Evolutionary conservation across 805 yeast species (phyloP), one percentile per base, ranked within the genome.

Genomic region (Saccharomycopsis lassenensis): DNA sequence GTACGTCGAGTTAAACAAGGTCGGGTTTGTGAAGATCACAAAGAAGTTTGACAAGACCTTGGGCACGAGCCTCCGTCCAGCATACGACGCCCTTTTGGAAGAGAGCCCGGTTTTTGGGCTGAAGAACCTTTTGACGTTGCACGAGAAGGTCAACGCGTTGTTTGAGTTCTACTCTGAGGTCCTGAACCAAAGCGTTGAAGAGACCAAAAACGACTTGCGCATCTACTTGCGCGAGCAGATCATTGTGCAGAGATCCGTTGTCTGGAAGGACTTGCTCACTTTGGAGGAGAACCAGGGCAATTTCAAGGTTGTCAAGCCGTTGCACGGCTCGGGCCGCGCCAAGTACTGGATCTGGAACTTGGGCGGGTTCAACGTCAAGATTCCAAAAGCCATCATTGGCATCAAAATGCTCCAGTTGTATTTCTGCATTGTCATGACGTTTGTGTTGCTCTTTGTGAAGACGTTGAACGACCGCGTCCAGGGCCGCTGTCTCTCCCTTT

Each of bases 171-270:
- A 27, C 26, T 21, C 36, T 8, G n/a, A n/a, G 6, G n/a, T 37
- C 19, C 15, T 65, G 46, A 50, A 67, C 55, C 37, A 57, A 43
- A 44, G 62, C 49, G 30, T 45, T 14, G 58, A 52, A 4, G 54
- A 50, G 30, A 79, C 85, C 1, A 61, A 60, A 36, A 49, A 52
- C 28, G 72, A 65, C 55, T 55, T 74, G 26, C 58, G 66, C 35
- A 51, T 71, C 41, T 67, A 72, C 59, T 59, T 89, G 45, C 67
- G 96, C 45, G 98, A 89, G 50, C 94, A 89, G 55, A 82, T 89
- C 24, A 95, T 87, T 14, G 89, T 95, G 93, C 97, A 89, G 59
- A 71, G 98, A 56, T 86, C 86, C 55, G 89, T 96, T 0, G 96
- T 89, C 20, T 89, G 98, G 98, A 77, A 91, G 53, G 96, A 89